These are phyloP conservation scores for Yamadazyma diospyri DNA, from an alignment of 1,139 yeast genomes.

Conservation along the genomic window DNA sequence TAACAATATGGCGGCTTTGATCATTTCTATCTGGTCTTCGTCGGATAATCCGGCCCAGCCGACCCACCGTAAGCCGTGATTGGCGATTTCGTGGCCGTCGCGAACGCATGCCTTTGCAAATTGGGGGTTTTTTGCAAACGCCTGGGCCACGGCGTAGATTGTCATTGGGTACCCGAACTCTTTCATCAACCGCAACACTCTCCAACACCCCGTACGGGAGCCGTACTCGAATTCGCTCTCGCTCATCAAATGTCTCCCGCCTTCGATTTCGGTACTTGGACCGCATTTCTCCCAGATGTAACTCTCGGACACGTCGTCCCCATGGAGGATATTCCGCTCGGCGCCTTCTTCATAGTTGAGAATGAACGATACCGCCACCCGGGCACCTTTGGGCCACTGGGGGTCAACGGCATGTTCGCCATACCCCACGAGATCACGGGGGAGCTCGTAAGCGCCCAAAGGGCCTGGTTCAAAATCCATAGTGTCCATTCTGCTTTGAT, in stretches of 20 bases:
- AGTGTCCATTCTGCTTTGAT: slow-evolving; percentile 10
- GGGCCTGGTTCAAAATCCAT: slow-evolving; percentile 10
- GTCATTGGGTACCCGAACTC: slow-evolving; percentile 15
- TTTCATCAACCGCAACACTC: slow-evolving; percentile 14
- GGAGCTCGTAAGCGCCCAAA: slow-evolving; percentile 17
- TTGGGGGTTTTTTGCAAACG: slow-evolving; percentile 12
- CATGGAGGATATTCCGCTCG: slow-evolving; percentile 13
- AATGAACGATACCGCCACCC: slow-evolving; percentile 14
- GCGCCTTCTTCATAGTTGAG: slow-evolving; percentile 28
- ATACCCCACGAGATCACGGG: slow-evolving; percentile 14
- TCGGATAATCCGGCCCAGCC: slow-evolving; percentile 14
- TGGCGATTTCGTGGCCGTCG: slow-evolving; percentile 16
- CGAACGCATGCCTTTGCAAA: slow-evolving; percentile 16
- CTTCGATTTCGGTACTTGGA: slow-evolving; percentile 11
- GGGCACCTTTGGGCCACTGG: slow-evolving; percentile 16
- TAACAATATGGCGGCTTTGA: slow-evolving; percentile 22
- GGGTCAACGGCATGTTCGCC: slow-evolving; percentile 15
- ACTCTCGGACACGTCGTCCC: slow-evolving; percentile 18
- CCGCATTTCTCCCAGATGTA: slow-evolving; percentile 25
- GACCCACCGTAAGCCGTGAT: slow-evolving; percentile 15
- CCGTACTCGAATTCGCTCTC: slow-evolving; percentile 22
- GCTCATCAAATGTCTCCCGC: slow-evolving; percentile 16
- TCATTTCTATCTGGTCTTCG: slow-evolving; percentile 27
- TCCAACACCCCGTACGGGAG: slow-evolving; percentile 15
- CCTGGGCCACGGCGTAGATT: slow-evolving; percentile 15